Conservation (phyloP, 1,284 basidiomycete genomes). For the Cutaneotrichosporon sp. region DNA sequence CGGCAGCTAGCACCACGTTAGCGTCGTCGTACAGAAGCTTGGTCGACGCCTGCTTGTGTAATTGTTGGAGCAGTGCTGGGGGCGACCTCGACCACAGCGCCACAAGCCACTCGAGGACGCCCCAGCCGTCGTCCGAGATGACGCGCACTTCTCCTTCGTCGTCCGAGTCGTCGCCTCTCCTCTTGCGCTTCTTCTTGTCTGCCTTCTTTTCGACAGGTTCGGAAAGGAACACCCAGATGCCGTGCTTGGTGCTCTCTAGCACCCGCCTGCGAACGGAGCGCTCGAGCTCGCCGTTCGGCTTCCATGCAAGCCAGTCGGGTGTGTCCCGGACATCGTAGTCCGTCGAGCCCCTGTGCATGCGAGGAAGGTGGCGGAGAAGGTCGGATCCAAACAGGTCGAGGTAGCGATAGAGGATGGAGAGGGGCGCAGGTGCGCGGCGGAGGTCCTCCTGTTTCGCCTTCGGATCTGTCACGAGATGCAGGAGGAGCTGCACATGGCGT, state of each 20-base stretch:
- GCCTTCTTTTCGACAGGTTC: constrained; percentile 12
- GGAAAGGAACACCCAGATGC: constrained; percentile 36
- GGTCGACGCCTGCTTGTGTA: constrained; percentile 23
- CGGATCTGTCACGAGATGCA: constrained; percentile 26
- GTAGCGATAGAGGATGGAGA: constrained; percentile 27
- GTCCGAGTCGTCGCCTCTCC: not conserved
- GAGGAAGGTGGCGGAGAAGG: constrained; percentile 14
- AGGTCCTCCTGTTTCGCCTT: not conserved
- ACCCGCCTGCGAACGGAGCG: constrained; percentile 18
- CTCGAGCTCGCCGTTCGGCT: constrained; percentile 15
- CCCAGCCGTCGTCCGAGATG: constrained; percentile 29
- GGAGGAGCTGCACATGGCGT: constrained; percentile 37
- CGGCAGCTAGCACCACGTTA: constrained; percentile 19
- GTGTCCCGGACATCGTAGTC: not conserved
- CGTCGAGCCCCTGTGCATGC: not conserved
- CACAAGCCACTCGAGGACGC: constrained; percentile 35
- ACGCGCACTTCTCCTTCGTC: not conserved
- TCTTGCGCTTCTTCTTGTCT: constrained; percentile 6
- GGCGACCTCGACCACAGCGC: constrained; percentile 31
- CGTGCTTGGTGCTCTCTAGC: constrained; percentile 22
- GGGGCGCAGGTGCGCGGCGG: constrained; percentile 13
- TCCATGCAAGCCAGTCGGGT: constrained; percentile 13
- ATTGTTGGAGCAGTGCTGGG: constrained; percentile 30
- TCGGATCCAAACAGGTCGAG: constrained; percentile 22
- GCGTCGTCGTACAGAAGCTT: constrained; percentile 31